Base-by-base conservation (phyloP, 176 grass and related monocot genomes). In the Oryza punctata region DNA sequence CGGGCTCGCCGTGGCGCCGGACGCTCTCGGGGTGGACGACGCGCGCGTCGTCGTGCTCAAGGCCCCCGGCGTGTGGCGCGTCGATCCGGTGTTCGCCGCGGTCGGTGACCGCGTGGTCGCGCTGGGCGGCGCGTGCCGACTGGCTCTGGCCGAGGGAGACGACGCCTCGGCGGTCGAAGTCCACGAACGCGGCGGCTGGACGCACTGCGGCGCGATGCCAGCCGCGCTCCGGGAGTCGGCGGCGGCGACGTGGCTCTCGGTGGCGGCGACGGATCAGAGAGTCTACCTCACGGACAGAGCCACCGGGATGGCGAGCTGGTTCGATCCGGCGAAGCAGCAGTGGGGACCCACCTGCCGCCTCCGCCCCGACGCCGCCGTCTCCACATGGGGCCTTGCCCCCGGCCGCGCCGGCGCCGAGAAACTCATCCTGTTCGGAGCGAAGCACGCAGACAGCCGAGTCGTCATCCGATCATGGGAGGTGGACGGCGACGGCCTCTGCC, bases 171-270 rank as follows among this genome's bases (percentile, higher is more conserved):
- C 77, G 2, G 96, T 95, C 67, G 96, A 98, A 70, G 93, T 98
- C 70, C 82, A 89, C 24, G 86, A 93, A 0, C 21, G 30, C 23
- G 77, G 66, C 5, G 50, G 28, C 12, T 99, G 96, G 96, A 45
- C 84, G 12, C 2, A 70, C 3, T 87, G 89, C 30, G 91, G 96
- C 3, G 65, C 93, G n/a, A 85, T 99, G 80, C 96, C 96, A 0
- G 50, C 44, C 10, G 65, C 44, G 26, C 87, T 96, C 59, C 72
- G 77, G 2, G 89, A 83, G 33, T 96, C 89, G 9, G 68, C 89
- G 1, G 88, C 91, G 0, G 89, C 94, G n/a, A 86, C 89, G 14
- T 97, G 89, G 91, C 76, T 96, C 33, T 94, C 96, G 5, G 81
- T 33, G 8, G 93, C 87, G 2, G 73, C 85, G 54, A 94, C 87